Percentiles rank a stretch among this genome's conserved stretches.
These are phyloP conservation scores for Candida alai DNA, from an alignment of 805 yeast genomes.

Conservation along the genomic window DNA sequence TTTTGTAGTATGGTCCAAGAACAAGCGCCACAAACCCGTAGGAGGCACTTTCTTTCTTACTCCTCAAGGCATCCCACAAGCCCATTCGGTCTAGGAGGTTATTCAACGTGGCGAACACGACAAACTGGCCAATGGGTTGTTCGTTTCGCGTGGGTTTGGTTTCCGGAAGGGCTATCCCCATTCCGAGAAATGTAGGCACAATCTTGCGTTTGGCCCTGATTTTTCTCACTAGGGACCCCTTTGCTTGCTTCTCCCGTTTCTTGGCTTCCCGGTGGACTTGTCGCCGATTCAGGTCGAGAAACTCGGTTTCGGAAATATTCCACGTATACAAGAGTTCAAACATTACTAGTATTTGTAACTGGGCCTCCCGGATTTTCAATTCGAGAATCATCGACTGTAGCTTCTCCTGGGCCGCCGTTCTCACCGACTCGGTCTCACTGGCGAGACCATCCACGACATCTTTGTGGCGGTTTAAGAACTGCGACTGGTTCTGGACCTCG, in stretches of 20 bases:
- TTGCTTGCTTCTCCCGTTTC: constrained; percentile 15
- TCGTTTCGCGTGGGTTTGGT: constrained; percentile 11
- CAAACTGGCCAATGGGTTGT: constrained; percentile 19
- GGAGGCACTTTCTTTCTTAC: constrained; percentile 30
- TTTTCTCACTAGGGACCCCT: constrained; percentile 19
- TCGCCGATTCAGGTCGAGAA: constrained; percentile 19
- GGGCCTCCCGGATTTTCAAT: constrained; percentile 53
- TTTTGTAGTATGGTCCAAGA: constrained; percentile 50
- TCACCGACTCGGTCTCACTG: too few species aligned
- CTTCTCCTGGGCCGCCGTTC: constrained; percentile 13
- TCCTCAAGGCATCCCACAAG: constrained; percentile 47
- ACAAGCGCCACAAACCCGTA: constrained; percentile 50
- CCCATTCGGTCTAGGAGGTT: constrained; percentile 49
- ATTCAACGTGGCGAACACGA: constrained; percentile 30
- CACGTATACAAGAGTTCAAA: constrained; percentile 41
- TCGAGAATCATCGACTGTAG: constrained; percentile 29
- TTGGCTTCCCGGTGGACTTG: background rate
- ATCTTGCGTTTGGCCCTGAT: constrained; percentile 22
- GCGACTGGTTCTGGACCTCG: too few species aligned
- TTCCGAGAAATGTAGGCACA: constrained; percentile 42
- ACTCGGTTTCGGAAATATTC: constrained; percentile 32
- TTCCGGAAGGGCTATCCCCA: constrained; percentile 17
- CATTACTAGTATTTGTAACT: constrained; percentile 47
- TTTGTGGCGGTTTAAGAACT: too few species aligned
- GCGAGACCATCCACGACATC: too few species aligned